Evolutionary conservation across 2,329 filamentous ascomycete species (phyloP), one percentile per base, ranked within the genome.

Genomic region (Diplodia scrobiculata): DNA sequence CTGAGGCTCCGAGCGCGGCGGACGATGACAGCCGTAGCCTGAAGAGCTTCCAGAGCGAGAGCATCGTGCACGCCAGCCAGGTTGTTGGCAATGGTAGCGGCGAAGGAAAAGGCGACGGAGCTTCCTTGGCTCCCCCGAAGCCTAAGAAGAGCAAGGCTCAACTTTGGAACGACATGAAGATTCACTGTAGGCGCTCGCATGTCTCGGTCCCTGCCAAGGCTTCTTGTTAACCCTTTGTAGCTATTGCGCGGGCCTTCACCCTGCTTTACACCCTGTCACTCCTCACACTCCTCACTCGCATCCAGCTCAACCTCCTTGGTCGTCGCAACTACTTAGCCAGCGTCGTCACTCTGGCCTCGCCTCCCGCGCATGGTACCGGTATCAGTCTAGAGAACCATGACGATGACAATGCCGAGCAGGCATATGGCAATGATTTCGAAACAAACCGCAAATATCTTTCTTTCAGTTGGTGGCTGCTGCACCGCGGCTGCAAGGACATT

Each of bases 391-490:
- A 97, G 80, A 95, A 98, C 77, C 89, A 96, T 73, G 94, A 97
- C 75, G 93, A 97, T 75, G 91, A 95, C 75, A 89, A 90, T 73
- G 83, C 86, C 19, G 91, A 94, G 64, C 90, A 93, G 72, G 85
- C 88, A 3, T 92, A 96, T 74, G 92, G 92, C 52, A 94, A 91
- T 77, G 95, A 99, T 77, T 97, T 97, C 71, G 93, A 97, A 77
- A 96, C 92, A 38, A 99, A 99, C 78, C 86, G 93, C 71, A 91
- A 91, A 74, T 99, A 98, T 75, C 83, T 99, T 58, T 96, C 93
- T 48, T 96, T 98, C 77, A 97, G 92, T 79, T 99, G 95, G 95
- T 99, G 94, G 93, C 81, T 99, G 54, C 83, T 99, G 55, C 94
- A 99, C 79, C 87, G 87, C 70, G 95, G 95, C 51, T 98, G 92